Evolutionary conservation across 1,139 yeast species (phyloP).

Genomic region (Saccharomyces pastorianus): DNA sequence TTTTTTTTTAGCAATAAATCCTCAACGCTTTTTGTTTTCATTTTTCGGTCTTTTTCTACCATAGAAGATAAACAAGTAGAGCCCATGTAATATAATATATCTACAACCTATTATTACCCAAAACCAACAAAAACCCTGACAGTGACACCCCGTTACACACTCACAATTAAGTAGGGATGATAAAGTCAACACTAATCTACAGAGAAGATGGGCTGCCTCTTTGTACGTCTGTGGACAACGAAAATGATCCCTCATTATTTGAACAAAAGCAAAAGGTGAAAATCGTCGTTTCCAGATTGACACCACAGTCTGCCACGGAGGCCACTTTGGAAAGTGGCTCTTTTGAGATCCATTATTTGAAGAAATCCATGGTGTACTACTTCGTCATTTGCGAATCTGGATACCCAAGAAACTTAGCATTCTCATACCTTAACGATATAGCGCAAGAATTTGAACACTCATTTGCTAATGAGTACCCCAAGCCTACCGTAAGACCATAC

Average conservation of each 20-base stretch:
- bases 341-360: conserved; percentile 69
- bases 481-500: conserved; percentile 67
- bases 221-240: conserved; percentile 89
- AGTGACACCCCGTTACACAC: background rate
- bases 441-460: conserved; percentile 74
- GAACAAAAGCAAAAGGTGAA: conserved; percentile 86
- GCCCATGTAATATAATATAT: background rate
- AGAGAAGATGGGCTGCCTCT: conserved; percentile 76
- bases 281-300: conserved; percentile 64
- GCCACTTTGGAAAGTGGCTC: conserved; percentile 78
- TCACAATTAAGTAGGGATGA: conserved; percentile 37
- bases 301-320: conserved; percentile 72
- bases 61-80: background rate
- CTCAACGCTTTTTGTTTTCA: background rate
- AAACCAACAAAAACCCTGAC: background rate
- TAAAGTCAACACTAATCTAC: conserved; percentile 63
- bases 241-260: conserved; percentile 44
- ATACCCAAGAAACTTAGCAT: conserved; percentile 84
- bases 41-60: background rate
- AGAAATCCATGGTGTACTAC: conserved; percentile 58
- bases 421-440: conserved; percentile 75
- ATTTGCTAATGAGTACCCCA: conserved; percentile 64
- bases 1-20: background rate
- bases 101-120: background rate
- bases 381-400: conserved; percentile 67